Percentiles rank a stretch among this genome's conserved stretches.
Conservation (phyloP, 2,329 filamentous ascomycete species). For the Trichoderma pleuroti region DNA sequence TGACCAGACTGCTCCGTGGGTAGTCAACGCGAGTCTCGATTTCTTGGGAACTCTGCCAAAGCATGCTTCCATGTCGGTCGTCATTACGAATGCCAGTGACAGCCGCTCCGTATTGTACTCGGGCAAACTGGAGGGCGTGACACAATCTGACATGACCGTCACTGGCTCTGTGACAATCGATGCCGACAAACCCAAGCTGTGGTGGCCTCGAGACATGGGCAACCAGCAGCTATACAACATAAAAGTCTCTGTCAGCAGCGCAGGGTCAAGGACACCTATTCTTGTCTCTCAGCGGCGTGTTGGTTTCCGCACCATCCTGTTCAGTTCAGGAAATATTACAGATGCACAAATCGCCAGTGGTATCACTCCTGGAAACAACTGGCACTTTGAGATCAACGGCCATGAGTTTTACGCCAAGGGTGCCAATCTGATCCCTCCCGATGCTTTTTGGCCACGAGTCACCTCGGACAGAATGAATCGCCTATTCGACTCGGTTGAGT, state of each 20-base stretch:
- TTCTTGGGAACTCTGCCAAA: conserved; percentile 47
- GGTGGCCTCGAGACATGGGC: conserved; percentile 60
- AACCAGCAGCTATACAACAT: conserved; percentile 56
- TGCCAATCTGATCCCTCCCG: conserved; percentile 22
- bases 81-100: conserved; percentile 42
- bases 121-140: conserved; percentile 37
- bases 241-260: conserved; percentile 38
- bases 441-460: conserved; percentile 39
- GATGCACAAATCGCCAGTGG: conserved; percentile 50
- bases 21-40: conserved; percentile 59
- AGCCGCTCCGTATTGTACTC: conserved; percentile 31
- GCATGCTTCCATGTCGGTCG: conserved; percentile 43
- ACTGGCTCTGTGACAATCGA: conserved; percentile 46
- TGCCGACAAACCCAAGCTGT: conserved; percentile 46
- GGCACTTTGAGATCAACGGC: conserved; percentile 65
- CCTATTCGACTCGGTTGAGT: conserved; percentile 47
- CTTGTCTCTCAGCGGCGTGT: conserved; percentile 25
- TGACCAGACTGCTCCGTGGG: conserved; percentile 54
- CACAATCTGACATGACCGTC: conserved; percentile 31
- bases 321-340: conserved; percentile 54
- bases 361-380: conserved; percentile 39
- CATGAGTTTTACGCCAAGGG: conserved; percentile 55
- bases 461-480: conserved; percentile 48
- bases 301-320: conserved; percentile 60
- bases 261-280: conserved; percentile 42